phyloP scores from a whole-genome alignment of 2,329 filamentous ascomycete genomes.

The Alternaria solani region DNA sequence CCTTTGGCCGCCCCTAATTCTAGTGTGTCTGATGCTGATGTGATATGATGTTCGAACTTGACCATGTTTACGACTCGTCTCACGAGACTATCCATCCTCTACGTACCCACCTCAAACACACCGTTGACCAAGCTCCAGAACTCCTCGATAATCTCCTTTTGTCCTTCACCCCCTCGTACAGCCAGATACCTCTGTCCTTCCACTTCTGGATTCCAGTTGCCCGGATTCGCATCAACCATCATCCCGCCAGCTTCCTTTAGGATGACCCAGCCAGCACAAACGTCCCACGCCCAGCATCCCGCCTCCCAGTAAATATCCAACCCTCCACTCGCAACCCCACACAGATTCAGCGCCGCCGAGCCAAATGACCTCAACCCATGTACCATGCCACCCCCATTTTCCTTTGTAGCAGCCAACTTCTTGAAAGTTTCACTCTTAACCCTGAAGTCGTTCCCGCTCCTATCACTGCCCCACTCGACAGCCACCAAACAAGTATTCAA shows the following conservation, averaged over 20 bases:
- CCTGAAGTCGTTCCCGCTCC: conserved; percentile 74
- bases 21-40: conserved; percentile 13
- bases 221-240: conserved; percentile 76
- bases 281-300: conserved; percentile 86
- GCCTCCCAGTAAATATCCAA: conserved; percentile 83
- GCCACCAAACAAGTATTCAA: conserved; percentile 72
- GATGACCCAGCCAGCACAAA: conserved; percentile 82
- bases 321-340: conserved; percentile 73
- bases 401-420: conserved; percentile 59
- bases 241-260: conserved; percentile 76
- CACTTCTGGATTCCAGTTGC: conserved; percentile 68
- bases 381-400: conserved; percentile 76
- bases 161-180: conserved; percentile 56
- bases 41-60: conserved; percentile 4
- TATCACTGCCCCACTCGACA: conserved; percentile 76
- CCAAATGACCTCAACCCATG: conserved; percentile 76
- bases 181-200: conserved; percentile 66
- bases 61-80: neutral
- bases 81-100: neutral
- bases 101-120: conserved; percentile 53
- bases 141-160: conserved; percentile 58
- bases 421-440: conserved; percentile 73
- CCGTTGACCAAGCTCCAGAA: conserved; percentile 59
- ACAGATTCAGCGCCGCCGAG: conserved; percentile 78
- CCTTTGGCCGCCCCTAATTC: conserved; percentile 35